Base-by-base conservation (phyloP, 148 eudicot genomes). In the Chenopodium quinoa region DNA sequence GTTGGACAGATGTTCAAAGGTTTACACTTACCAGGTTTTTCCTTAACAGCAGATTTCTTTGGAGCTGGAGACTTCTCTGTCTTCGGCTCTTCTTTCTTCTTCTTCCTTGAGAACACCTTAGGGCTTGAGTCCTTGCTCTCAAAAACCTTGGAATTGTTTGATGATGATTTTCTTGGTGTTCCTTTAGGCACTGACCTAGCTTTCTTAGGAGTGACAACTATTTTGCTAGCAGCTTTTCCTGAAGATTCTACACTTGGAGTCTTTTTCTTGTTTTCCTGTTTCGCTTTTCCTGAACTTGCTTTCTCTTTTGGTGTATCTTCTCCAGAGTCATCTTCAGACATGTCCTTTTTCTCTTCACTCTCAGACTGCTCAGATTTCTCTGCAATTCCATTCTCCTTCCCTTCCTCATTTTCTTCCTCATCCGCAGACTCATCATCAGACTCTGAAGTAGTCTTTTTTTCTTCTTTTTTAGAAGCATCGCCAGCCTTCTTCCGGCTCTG, bases 61-160 rank as follows among this genome's bases (percentile, higher is more conserved):
- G 97, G 85, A 73, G 90, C 79, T 65, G 91, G 73, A 10, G 90
- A 20, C 85, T 94, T 90, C 63, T 90, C 92, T 79, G 91, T 88
- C n/a, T 71, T 84, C 4, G 81, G 82, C 79, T 88, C 93, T 74
- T 88, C 93, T 29, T 70, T 80, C 84, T 89, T 96, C 86, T 91
- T 91, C 88, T 92, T 95, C 88, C 90, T 88, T 23, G 94, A 88
- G 77, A 88, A 90, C 37, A 89, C 91, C 87, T 92, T 96, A 56
- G 94, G 91, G 83, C 85, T 87, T 62, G 79, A 70, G 72, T 85
- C 91, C 82, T 79, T 70, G n/a, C 54, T 83, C 58, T 86, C 85
- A 75, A 48, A 69, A 72, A 69, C 87, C 88, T 89, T 90, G 46
- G 91, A 82, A 75, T 34, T 81, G 68, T 83, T 86, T 48, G 94